A percentile compares a stretch with the other conserved stretches of the same genome.
These are phyloP conservation scores for Pythium insidiosum DNA, from an alignment of 352 stramenopile species.

Conservation along the genomic window DNA sequence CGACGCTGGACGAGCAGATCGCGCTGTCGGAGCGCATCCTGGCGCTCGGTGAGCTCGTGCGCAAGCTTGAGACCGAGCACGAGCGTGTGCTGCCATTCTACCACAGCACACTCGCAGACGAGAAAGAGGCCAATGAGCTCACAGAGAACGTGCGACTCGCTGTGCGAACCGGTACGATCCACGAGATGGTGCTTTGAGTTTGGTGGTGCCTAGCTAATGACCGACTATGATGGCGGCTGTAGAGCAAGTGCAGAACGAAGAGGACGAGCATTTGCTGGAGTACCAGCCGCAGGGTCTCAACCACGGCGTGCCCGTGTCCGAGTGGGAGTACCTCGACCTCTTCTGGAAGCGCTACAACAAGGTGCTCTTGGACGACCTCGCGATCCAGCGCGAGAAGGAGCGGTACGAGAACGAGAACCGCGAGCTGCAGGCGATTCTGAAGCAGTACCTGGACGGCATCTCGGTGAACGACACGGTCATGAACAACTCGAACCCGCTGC, in stretches of 20 bases:
- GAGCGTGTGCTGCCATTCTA: conserved; percentile 90
- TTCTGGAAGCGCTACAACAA: conserved; percentile 97
- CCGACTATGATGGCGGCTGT: conserved; percentile 3
- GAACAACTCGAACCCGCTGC: conserved; percentile 84
- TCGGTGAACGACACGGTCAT: conserved; percentile 90
- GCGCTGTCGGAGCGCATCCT: conserved; percentile 82
- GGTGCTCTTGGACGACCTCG: conserved; percentile 88
- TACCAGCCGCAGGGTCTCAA: conserved; percentile 55
- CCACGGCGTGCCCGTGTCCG: conserved; percentile 44
- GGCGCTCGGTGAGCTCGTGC: conserved; percentile 82
- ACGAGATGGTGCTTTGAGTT: no score
- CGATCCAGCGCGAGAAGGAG: conserved; percentile 83
- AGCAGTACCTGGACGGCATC: conserved; percentile 92
- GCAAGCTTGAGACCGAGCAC: conserved; percentile 89
- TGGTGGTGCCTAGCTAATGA: no score
- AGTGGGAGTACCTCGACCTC: conserved; percentile 82
- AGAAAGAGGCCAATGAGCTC: conserved; percentile 51
- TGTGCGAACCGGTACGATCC: conserved; percentile 22
- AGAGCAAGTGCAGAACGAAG: conserved; percentile 25
- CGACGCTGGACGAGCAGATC: conserved; percentile 56
- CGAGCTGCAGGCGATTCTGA: conserved; percentile 86
- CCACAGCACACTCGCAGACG: conserved; percentile 44
- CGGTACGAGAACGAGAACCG: conserved; percentile 84
- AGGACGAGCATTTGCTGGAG: conserved; percentile 39
- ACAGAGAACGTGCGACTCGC: conserved; percentile 49